Evolutionary conservation across 257 asterid genomes (phyloP), one percentile per base, ranked within the genome.

Genomic region (Fraxinus cuspidata): DNA sequence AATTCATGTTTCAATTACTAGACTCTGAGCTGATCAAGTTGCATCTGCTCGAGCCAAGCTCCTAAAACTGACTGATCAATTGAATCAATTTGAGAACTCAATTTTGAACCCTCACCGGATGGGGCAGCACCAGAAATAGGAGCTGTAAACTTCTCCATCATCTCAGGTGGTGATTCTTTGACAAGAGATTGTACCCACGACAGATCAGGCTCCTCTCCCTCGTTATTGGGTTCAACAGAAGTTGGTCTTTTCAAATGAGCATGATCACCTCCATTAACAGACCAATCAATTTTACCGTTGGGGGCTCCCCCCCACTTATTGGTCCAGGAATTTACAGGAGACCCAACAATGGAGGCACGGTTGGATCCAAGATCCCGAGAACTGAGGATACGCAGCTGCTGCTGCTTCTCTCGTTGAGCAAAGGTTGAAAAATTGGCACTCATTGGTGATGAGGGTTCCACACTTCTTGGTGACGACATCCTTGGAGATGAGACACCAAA

Each of bases 171-270:
- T 71, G 96, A 85, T 90, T 95, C 99, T 83, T 91, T 95, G 72
- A 95, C 98, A 12, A 95, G 96, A 60, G 98, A 90, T 82, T 92
- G 98, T 85, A 95, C 98, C 98, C 98, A 93, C 49, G 99, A 88
- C 58, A 95, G 71, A 82, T 95, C 97, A 27, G 98, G 98, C 82
- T 89, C 97, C 25, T 89, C 92, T 67, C 88, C 90, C 10, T 83
- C 88, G 21, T 84, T 79, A 25, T 47, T 74, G 71, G 63, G 79
- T 76, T 86, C 92, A 13, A 81, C 73, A 0, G 91, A 80, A 19
- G 90, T 73, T 5, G 91, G 81, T 60, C 87, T 84, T 56, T 78
- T 80, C 76, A 90, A 58, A 72, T 60, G 74, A 38, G 84, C 88
- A 63, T 78, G 81, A 77, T 87, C 97, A 27, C 86, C 91, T 56